These are phyloP conservation scores for Pugionium dolabratum DNA, from an alignment of 345 rosid genomes.

Conservation along the genomic window DNA sequence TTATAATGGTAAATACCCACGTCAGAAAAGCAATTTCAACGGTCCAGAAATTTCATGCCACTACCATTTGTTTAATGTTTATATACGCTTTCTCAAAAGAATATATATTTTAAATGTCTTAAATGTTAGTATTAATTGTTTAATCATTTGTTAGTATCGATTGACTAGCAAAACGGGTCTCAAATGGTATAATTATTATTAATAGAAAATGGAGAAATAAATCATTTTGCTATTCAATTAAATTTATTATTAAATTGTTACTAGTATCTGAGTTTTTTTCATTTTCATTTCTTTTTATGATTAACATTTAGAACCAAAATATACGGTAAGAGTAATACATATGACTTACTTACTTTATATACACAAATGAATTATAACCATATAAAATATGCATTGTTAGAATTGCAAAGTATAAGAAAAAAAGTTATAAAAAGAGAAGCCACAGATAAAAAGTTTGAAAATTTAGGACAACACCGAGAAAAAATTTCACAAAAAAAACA, in stretches of 20 bases:
- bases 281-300: not conserved
- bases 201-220: not conserved
- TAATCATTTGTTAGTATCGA: too few species aligned
- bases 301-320: too few species aligned
- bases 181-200: not conserved
- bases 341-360: not conserved
- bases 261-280: not conserved
- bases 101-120: not conserved
- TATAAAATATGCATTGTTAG: slow-evolving; percentile 10
- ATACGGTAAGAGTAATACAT: too few species aligned
- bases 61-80: not conserved
- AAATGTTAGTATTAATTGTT: not conserved
- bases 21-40: slow-evolving; percentile 29
- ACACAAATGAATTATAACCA: not conserved
- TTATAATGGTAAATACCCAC: slow-evolving; percentile 21
- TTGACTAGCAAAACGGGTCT: not conserved
- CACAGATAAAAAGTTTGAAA: not conserved
- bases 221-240: not conserved
- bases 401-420: not conserved
- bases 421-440: not conserved
- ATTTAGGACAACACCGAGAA: slow-evolving; percentile 7
- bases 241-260: not conserved
- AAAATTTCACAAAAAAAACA: too few species aligned
- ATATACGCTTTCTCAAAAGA: slow-evolving; percentile 5
- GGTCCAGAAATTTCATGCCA: slow-evolving; percentile 16